Percentiles rank a stretch among this genome's conserved stretches.
These are phyloP conservation scores for Spinacia oleracea DNA, from an alignment of 179 eudicot genomes.

Conservation along the genomic window DNA sequence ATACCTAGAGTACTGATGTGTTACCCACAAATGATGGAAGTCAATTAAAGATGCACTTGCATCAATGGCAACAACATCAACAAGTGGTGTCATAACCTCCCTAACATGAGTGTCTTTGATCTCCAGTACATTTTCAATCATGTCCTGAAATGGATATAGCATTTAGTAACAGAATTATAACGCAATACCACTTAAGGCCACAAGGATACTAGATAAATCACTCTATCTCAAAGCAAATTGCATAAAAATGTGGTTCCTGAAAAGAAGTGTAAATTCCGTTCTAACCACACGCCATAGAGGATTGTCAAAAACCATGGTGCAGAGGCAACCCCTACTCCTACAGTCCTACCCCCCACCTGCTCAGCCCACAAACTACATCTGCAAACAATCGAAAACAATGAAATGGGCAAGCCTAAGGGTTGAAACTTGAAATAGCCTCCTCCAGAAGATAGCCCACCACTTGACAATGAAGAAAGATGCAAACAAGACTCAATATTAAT, in stretches of 20 bases:
- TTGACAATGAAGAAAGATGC: background rate
- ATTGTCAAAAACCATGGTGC: background rate
- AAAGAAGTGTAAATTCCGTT: background rate
- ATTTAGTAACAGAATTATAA: background rate
- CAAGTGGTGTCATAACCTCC: constrained; percentile 99
- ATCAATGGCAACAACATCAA: constrained; percentile 97
- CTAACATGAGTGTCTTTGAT: constrained; percentile 87
- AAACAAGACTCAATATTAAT: background rate
- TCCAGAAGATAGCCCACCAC: background rate
- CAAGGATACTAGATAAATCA: background rate
- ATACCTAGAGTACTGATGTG: constrained; percentile 93
- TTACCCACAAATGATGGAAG: constrained; percentile 84
- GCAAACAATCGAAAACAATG: background rate
- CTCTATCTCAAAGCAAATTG: background rate
- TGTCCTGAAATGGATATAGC: constrained; percentile 59
- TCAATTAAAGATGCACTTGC: constrained; percentile 85
- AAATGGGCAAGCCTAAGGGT: background rate
- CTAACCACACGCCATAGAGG: background rate
- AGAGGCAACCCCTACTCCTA: background rate
- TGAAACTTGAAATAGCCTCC: background rate
- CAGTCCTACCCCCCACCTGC: background rate
- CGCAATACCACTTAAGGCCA: background rate
- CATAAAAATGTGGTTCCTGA: background rate
- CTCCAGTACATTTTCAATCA: constrained; percentile 98
- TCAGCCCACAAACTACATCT: too few relatives aligned